Base-by-base conservation (phyloP, 2,329 filamentous ascomycete genomes). In the Phyllosticta citrichinensis region DNA sequence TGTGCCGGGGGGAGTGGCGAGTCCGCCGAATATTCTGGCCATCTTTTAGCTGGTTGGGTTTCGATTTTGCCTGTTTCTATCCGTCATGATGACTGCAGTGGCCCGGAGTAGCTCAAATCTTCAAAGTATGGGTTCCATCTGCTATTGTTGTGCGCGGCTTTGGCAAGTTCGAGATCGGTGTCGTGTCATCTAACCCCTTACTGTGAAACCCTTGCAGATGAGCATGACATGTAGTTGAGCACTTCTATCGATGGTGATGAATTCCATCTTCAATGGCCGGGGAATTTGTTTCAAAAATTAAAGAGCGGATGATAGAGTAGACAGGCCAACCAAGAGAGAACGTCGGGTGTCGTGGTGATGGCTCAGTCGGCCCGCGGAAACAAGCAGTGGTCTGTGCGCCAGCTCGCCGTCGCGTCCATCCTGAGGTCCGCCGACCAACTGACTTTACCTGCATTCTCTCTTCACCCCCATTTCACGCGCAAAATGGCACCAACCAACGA, bases 1-100 rank as follows among this genome's bases (percentile, higher is more conserved):
- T 66, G 76, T 70, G 8, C 68, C 65, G 1, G 69, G 68, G 2
- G 69, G 67, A 24, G 67, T 70, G 17, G 68, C 64, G n/a, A 68
- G 65, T 60, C 62, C 67, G n/a, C 68, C 69, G 10, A 70, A 70
- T 61, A 67, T 68, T 9, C 56, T 70, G 27, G 69, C 68, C 1
- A 58, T 62, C 24, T 58, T 62, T 17, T 62, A n/a, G 52, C 27
- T 30, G 27, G n/a, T n/a, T n/a, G n/a, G n/a, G n/a, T n/a, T n/a
- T n/a, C 22, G 3, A 22, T 3, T 3, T 3, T 22, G 22, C 22
- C 22, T 22, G 22, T 22, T 22, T 3, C 22, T 22, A 22, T 22
- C 22, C 22, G 3, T 22, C 22, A 22, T 22, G 22, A 22, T 22
- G 22, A n/a, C n/a, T n/a, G n/a, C n/a, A n/a, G n/a, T n/a, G n/a